These are phyloP conservation scores for Calonectria pauciramosa DNA, from an alignment of 2,329 filamentous ascomycete genomes.

Conservation along the genomic window DNA sequence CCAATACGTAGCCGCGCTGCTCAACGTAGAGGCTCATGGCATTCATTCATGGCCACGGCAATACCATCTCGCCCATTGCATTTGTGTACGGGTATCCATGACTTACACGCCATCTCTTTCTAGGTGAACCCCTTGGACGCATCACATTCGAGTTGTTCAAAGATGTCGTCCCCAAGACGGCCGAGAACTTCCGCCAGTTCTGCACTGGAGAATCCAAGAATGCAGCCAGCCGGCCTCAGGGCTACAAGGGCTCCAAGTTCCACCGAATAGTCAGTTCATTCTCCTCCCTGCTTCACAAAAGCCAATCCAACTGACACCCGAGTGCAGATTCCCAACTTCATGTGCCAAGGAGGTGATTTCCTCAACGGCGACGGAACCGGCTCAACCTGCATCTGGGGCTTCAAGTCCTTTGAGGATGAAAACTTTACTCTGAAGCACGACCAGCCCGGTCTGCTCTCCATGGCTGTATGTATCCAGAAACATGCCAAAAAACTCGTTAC, in stretches of 20 bases:
- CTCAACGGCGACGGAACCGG: conserved; percentile 94
- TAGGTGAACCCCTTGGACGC: conserved; percentile 87
- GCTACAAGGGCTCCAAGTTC: conserved; percentile 95
- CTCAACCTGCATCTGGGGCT: conserved; percentile 88
- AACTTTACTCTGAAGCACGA: conserved; percentile 88
- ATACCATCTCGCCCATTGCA: neutral
- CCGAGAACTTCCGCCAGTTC: conserved; percentile 97
- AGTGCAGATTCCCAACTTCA: conserved; percentile 89
- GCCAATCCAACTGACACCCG: conserved; percentile 20
- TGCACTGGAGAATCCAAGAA: conserved; percentile 95
- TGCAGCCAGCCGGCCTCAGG: conserved; percentile 81
- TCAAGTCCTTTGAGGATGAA: conserved; percentile 88
- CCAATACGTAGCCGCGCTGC: neutral
- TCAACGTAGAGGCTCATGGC: neutral
- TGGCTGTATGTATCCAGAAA: conserved; percentile 79
- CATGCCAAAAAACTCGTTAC: neutral
- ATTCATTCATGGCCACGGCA: neutral
- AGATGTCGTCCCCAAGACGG: conserved; percentile 86
- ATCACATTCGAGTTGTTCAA: conserved; percentile 93
- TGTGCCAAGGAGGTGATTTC: conserved; percentile 98
- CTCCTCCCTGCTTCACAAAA: conserved; percentile 3
- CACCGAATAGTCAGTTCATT: conserved; percentile 83
- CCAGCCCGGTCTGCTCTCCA: conserved; percentile 84
- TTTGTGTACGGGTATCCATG: neutral
- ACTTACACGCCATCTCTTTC: conserved; percentile 8